Percentiles rank a stretch among this genome's conserved stretches.
Conservation (phyloP, 2,329 filamentous ascomycete species). For the Alternaria viburni region DNA sequence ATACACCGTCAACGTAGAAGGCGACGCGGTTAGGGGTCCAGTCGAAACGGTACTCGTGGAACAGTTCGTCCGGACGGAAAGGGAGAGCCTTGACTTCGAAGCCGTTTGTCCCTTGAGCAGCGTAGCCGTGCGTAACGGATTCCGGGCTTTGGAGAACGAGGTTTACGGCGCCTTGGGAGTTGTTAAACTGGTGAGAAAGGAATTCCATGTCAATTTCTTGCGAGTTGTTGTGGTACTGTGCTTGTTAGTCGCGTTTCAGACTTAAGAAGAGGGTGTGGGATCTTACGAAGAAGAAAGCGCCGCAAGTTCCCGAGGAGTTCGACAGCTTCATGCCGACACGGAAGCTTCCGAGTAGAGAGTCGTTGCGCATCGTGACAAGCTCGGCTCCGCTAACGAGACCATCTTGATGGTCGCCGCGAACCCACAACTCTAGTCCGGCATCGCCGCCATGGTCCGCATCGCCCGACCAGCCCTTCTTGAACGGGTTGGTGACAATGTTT, state of each 20-base stretch:
- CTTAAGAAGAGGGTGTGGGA: background rate
- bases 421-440: constrained; percentile 47
- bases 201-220: constrained; percentile 85
- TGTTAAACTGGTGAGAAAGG: constrained; percentile 69
- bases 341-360: constrained; percentile 74
- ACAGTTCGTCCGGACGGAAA: constrained; percentile 69
- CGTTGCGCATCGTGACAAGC: constrained; percentile 64
- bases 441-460: constrained; percentile 54
- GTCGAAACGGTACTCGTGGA: constrained; percentile 83
- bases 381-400: constrained; percentile 68
- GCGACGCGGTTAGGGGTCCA: constrained; percentile 67
- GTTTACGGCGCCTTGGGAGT: constrained; percentile 67
- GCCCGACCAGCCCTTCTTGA: constrained; percentile 54
- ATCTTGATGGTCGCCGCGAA: constrained; percentile 45
- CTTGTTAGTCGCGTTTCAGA: constrained; percentile 12
- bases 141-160: constrained; percentile 75
- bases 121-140: constrained; percentile 65
- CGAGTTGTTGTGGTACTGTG: constrained; percentile 76
- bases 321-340: constrained; percentile 71
- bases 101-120: constrained; percentile 65
- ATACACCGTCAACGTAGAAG: constrained; percentile 71
- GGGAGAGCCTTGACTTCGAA: constrained; percentile 65
- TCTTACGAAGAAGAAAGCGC: constrained; percentile 78
- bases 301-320: constrained; percentile 69
- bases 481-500: constrained; percentile 65